Conservation (phyloP, 352 stramenopile genomes). For the Thalassiosira hispida region DNA sequence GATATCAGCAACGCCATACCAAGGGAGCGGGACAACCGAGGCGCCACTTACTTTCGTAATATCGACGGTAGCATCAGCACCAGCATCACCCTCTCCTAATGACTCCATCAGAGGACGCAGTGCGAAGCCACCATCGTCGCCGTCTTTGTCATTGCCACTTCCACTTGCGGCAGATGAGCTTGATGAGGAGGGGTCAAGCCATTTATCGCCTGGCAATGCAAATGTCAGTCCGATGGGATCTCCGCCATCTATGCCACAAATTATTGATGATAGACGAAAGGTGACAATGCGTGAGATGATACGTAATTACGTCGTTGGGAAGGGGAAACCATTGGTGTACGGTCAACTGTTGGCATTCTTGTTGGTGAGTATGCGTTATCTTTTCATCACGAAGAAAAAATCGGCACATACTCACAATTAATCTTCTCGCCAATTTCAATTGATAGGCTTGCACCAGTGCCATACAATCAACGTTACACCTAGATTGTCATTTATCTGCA, state of each 20-base stretch:
- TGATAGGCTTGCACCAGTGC: conserved; percentile 55
- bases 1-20: neutral
- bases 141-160: neutral
- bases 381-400: neutral
- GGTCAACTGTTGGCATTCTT: conserved; percentile 74
- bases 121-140: neutral
- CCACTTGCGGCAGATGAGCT: neutral
- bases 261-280: neutral
- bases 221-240: conserved; percentile 4
- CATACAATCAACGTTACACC: conserved; percentile 66
- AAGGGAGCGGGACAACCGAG: conserved; percentile 1
- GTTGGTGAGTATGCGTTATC: conserved; percentile 34
- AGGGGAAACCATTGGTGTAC: conserved; percentile 55
- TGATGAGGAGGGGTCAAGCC: neutral
- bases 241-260: neutral
- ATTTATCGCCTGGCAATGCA: neutral
- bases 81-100: neutral
- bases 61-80: too few species aligned
- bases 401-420: neutral
- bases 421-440: too few species aligned
- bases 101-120: neutral
- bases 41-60: neutral
- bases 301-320: conserved; percentile 33
- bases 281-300: conserved; percentile 26
- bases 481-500: conserved; percentile 70